These are phyloP conservation scores for Catharanthus roseus DNA, from an alignment of 257 asterid species.

Conservation along the genomic window DNA sequence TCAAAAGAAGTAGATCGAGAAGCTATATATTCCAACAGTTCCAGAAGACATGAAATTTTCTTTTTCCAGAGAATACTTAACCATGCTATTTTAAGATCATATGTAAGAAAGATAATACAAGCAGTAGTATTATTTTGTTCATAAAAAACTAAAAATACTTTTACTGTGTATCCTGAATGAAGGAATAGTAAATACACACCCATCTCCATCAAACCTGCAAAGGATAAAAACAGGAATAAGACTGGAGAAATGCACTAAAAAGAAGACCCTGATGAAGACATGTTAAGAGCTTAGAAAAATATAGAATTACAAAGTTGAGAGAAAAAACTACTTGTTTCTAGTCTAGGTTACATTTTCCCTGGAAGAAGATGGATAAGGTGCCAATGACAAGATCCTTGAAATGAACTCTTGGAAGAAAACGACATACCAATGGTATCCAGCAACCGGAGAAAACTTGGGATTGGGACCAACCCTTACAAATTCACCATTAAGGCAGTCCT, in stretches of 20 bases:
- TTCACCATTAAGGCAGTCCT: constrained; percentile 96
- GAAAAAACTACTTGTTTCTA: not conserved
- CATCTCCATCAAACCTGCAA: constrained; percentile 99
- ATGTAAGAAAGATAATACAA: not conserved
- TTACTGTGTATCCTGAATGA: not conserved
- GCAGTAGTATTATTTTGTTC: not conserved
- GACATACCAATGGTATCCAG: constrained; percentile 90
- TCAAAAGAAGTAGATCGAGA: not conserved
- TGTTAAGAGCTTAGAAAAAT: not conserved
- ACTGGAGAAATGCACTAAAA: constrained; percentile 5
- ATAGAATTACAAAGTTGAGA: not conserved
- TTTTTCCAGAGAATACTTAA: not conserved
- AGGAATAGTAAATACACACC: constrained; percentile 45
- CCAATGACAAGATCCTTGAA: not conserved
- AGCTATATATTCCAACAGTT: not conserved
- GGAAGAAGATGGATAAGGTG: constrained; percentile 5
- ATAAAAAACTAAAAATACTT: not conserved
- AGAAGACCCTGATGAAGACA: not conserved
- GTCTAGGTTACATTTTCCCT: not conserved
- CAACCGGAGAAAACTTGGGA: constrained; percentile 86
- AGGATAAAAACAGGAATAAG: constrained; percentile 22
- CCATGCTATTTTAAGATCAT: not conserved
- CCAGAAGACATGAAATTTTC: not conserved
- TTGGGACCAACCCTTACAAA: constrained; percentile 96
- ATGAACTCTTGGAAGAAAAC: constrained; percentile 10